Evolutionary conservation across 345 rosid species (phyloP), one percentile per base, ranked within the genome.

Genomic region (Raphanus sativus): DNA sequence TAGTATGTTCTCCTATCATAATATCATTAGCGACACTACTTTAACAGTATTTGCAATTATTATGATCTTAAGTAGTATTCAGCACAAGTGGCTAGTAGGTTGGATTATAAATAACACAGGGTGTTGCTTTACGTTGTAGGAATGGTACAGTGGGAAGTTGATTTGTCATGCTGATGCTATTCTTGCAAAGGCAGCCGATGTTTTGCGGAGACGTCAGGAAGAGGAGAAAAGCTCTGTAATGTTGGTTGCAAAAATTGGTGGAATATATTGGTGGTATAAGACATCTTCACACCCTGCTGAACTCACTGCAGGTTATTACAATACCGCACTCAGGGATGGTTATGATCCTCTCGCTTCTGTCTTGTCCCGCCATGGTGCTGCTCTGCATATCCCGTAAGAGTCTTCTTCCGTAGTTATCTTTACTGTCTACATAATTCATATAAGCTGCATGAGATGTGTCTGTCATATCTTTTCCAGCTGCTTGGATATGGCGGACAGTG

Each of bases 121-220:
- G 24, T 61, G 16, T 62, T 70, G 80, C 66, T 71, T 52, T 58
- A 66, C 60, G 40, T 69, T 77, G 79, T 76, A 88, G 91, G 91
- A 86, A 80, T 88, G 91, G 91, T 88, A 88, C 77, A 88, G 91
- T 77, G 87, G 88, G 76, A 85, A 81, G 87, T 85, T 88, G 76
- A 86, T 88, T 77, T 82, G 85, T 81, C 91, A 88, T 85, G 91
- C 88, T 50, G 91, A 88, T 86, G 89, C 86, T 71, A 79, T 88
- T 73, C 86, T 88, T 70, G 88, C 87, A 70, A 86, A 81, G 87
- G 91, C 88, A 75, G 82, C 89, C 34, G 75, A 79, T 75, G 78
- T 79, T 68, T 77, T 88, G 72, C 76, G 84, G 70, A 84, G 84
- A 71, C 84, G 71, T 64, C 85, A 86, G 78, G 82, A 83, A 79